Percentiles rank a stretch among this genome's conserved stretches.
phyloP scores from a whole-genome alignment of 768 basidiomycete genomes.

The Tylopilus vinaceipallidus region DNA sequence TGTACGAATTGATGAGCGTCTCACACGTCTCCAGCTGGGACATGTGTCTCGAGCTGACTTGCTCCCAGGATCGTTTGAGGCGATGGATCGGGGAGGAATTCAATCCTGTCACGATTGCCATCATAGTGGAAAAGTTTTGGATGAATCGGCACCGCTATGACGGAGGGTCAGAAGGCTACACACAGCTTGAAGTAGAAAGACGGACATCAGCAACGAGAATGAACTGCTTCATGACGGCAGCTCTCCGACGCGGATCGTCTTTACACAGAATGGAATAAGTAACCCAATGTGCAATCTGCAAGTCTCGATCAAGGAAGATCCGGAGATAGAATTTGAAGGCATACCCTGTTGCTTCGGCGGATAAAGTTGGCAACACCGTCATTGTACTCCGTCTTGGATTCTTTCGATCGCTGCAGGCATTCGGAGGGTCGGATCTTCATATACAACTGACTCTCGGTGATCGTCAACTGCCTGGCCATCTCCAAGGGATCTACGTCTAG shows the following conservation, averaged over 20 bases:
- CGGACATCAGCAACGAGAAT: constrained; percentile 63
- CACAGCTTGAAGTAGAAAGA: neutral
- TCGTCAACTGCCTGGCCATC: constrained; percentile 65
- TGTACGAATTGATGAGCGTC: constrained; percentile 59
- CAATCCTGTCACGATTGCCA: constrained; percentile 64
- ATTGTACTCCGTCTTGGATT: constrained; percentile 39
- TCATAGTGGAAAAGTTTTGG: constrained; percentile 69
- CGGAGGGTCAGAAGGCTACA: constrained; percentile 6
- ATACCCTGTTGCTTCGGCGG: constrained; percentile 53
- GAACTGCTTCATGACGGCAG: constrained; percentile 62
- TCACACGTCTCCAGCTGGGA: constrained; percentile 52
- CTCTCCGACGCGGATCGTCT: constrained; percentile 59
- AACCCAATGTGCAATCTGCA: constrained; percentile 59
- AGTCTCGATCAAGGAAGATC: neutral
- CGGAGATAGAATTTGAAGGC: neutral
- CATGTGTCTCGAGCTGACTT: constrained; percentile 47
- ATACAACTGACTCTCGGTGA: constrained; percentile 60
- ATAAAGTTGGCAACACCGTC: constrained; percentile 61
- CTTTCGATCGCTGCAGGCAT: constrained; percentile 56
- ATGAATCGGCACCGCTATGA: constrained; percentile 56
- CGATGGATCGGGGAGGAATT: constrained; percentile 65
- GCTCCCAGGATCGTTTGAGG: constrained; percentile 64
- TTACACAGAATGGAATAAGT: constrained; percentile 53
- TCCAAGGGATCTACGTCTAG: constrained; percentile 63
- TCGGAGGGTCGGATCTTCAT: constrained; percentile 58